phyloP scores from a whole-genome alignment of 2,329 filamentous ascomycete genomes.

The Xylaria sp. region DNA sequence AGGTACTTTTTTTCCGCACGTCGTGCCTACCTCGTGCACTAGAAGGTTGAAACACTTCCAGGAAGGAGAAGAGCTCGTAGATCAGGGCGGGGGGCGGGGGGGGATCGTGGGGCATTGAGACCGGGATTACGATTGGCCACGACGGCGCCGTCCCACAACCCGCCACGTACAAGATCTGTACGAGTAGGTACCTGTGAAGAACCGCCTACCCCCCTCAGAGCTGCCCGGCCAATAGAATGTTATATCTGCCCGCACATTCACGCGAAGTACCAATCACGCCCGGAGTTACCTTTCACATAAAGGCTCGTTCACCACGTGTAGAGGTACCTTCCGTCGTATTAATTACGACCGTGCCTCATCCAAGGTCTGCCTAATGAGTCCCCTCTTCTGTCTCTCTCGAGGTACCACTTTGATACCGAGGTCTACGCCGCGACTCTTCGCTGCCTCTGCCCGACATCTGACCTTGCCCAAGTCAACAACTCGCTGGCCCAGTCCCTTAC shows the following conservation, averaged over 20 bases:
- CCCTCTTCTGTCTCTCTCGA: slow-evolving; percentile 18
- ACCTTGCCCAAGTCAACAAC: slow-evolving; percentile 7
- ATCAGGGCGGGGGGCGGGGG: background rate
- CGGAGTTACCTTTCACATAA: background rate
- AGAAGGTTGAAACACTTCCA: background rate
- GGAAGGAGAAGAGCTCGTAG: background rate
- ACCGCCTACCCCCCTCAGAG: background rate
- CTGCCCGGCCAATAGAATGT: background rate
- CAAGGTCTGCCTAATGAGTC: slow-evolving; percentile 16
- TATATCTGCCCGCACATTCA: background rate
- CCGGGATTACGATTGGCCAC: background rate
- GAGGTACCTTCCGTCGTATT: background rate
- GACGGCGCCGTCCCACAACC: background rate
- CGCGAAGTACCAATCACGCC: background rate
- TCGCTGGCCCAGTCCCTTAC: background rate
- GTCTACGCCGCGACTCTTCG: slow-evolving; percentile 18
- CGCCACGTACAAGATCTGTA: background rate
- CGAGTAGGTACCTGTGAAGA: background rate
- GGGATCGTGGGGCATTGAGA: background rate
- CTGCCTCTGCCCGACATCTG: slow-evolving; percentile 10
- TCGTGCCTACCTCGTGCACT: no score
- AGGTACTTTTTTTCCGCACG: no score
- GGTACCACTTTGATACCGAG: slow-evolving; percentile 23
- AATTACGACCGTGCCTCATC: background rate
- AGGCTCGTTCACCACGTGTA: background rate